Percentiles rank a stretch among this genome's conserved stretches.
Evolutionary conservation across 2,329 filamentous ascomycete species (phyloP).

Genomic region (Aspergillus calidoustus): DNA sequence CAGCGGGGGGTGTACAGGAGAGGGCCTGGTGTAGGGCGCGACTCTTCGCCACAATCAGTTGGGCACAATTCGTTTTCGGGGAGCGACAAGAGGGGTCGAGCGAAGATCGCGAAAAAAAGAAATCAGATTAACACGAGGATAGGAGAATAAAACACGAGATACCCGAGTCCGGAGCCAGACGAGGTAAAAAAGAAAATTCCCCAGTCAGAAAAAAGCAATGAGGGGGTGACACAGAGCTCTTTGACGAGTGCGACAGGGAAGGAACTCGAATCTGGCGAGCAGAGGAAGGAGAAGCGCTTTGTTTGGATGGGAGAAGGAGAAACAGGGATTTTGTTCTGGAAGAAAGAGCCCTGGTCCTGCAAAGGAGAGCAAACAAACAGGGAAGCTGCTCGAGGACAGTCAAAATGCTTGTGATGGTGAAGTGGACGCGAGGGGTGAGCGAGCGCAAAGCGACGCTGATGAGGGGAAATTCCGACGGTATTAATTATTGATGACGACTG

Average conservation of each 20-base stretch:
- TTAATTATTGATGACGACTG: neutral
- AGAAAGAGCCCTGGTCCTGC: neutral
- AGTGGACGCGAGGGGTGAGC: slow-evolving; percentile 10
- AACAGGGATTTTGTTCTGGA: slow-evolving; percentile 3
- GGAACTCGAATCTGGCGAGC: neutral
- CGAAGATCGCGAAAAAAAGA: slow-evolving; percentile 1
- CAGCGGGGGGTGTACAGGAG: slow-evolving; percentile 1
- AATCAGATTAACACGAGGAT: slow-evolving; percentile 12
- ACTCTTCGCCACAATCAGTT: slow-evolving; percentile 9
- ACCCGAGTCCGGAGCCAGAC: neutral
- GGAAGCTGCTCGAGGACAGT: neutral
- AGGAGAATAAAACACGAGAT: slow-evolving; percentile 12
- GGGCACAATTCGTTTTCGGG: neutral
- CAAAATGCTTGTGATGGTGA: neutral
- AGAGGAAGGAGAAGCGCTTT: slow-evolving; percentile 22
- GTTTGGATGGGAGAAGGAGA: slow-evolving; percentile 17
- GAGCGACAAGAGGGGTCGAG: slow-evolving; percentile 5
- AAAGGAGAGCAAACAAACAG: slow-evolving; percentile 1
- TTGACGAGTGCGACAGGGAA: slow-evolving; percentile 9
- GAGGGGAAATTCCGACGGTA: slow-evolving; percentile 11
- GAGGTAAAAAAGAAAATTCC: slow-evolving; percentile 10
- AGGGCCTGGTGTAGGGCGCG: slow-evolving; percentile 2
- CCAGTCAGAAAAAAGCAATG: slow-evolving; percentile 18
- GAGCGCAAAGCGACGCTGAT: neutral
- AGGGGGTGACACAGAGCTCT: neutral